Percentiles rank a stretch among this genome's conserved stretches.
Evolutionary conservation across 805 yeast genomes (phyloP).

Genomic region (Candida cerambycidarum): DNA sequence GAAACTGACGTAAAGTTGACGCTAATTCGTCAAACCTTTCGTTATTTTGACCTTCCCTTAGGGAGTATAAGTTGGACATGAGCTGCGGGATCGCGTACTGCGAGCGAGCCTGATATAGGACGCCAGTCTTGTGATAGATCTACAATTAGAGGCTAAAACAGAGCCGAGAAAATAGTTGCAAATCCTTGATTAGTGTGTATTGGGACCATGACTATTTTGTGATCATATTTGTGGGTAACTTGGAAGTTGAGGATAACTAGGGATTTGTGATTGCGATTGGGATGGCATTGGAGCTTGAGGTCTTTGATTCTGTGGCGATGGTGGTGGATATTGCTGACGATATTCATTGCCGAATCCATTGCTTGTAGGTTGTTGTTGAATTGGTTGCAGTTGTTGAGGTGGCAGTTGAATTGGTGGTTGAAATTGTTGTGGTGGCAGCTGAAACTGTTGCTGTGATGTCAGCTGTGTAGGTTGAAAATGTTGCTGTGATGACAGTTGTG

Average conservation of each 20-base stretch:
- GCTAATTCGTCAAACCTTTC: slow-evolving; percentile 44
- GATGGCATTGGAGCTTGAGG: not conserved
- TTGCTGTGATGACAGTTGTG: slow-evolving; percentile 4
- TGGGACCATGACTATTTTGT: too few relatives aligned
- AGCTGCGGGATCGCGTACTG: too few relatives aligned
- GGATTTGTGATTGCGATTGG: slow-evolving; percentile 1
- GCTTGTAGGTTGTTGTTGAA: slow-evolving; percentile 29
- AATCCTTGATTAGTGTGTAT: not conserved
- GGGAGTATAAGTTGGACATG: slow-evolving; percentile 35
- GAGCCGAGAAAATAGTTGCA: too few relatives aligned
- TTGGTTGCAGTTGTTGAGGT: not conserved
- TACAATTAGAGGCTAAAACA: too few relatives aligned
- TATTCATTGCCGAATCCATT: slow-evolving; percentile 38
- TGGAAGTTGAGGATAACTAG: not conserved
- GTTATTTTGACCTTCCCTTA: slow-evolving; percentile 43
- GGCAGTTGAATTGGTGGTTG: not conserved
- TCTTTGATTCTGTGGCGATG: not conserved
- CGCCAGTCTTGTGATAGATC: too few relatives aligned
- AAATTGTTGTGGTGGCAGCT: slow-evolving; percentile 4
- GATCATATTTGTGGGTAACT: slow-evolving; percentile 5
- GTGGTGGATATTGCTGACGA: not conserved
- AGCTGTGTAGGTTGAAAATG: not conserved
- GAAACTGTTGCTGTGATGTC: slow-evolving; percentile 3
- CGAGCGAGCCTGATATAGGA: too few relatives aligned
- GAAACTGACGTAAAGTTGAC: slow-evolving; percentile 40